These are phyloP conservation scores for Flaveria floridana DNA, from an alignment of 140 eudicot species.

Conservation along the genomic window DNA sequence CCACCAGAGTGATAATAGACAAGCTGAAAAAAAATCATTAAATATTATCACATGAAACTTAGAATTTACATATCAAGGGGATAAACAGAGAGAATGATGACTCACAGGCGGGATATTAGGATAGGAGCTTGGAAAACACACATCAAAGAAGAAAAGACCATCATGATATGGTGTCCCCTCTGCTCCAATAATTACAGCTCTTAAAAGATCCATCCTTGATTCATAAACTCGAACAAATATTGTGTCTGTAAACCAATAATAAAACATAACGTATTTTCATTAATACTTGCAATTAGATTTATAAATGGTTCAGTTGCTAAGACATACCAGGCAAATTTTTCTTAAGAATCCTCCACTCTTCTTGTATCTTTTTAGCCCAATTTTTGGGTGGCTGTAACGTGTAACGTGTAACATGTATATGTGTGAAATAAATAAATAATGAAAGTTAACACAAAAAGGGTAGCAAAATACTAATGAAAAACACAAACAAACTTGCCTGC, in stretches of 20 bases:
- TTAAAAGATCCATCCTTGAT: conserved; percentile 86
- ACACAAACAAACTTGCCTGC: conserved; percentile 44
- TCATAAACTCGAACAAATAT: conserved; percentile 83
- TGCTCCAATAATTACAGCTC: conserved; percentile 92
- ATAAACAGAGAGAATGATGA: neutral
- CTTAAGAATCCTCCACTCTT: conserved; percentile 85
- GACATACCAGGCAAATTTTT: conserved; percentile 66
- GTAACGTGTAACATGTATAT: neutral
- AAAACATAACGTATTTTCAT: neutral
- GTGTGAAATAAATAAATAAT: neutral
- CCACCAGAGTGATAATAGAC: conserved; percentile 76
- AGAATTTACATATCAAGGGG: neutral
- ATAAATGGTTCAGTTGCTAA: neutral
- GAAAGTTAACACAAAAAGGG: neutral
- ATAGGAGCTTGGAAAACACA: conserved; percentile 59
- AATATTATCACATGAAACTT: neutral
- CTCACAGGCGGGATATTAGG: conserved; percentile 81
- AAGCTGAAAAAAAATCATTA: conserved; percentile 35
- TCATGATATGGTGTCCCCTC: conserved; percentile 97
- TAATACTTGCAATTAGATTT: neutral
- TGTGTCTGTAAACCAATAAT: conserved; percentile 42
- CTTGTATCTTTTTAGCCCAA: conserved; percentile 81
- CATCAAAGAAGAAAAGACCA: conserved; percentile 87
- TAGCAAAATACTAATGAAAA: neutral
- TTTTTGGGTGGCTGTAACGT: conserved; percentile 57